A percentile compares a stretch with the other conserved stretches of the same genome.
These are phyloP conservation scores for Shiraia bambusicola DNA, from an alignment of 2,329 filamentous ascomycete genomes.

Conservation along the genomic window DNA sequence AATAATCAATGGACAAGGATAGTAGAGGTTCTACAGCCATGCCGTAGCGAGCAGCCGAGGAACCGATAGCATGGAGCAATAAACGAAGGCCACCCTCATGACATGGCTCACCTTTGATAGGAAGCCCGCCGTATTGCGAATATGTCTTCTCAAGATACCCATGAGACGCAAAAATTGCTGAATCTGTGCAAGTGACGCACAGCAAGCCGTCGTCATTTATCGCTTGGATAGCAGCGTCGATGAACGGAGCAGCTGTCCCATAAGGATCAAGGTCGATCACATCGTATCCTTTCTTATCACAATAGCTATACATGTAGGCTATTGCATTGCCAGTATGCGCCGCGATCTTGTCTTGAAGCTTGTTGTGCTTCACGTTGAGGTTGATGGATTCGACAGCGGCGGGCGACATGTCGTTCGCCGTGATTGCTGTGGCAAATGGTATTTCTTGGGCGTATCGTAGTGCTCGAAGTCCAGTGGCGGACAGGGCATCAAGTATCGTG, in stretches of 20 bases:
- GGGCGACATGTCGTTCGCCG: constrained; percentile 84
- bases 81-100: constrained; percentile 89
- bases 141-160: constrained; percentile 94
- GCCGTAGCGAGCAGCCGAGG: constrained; percentile 80
- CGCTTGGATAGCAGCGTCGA: constrained; percentile 86
- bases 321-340: constrained; percentile 81
- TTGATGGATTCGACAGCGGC: constrained; percentile 78
- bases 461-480: constrained; percentile 87
- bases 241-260: constrained; percentile 86
- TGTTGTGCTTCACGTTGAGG: constrained; percentile 82
- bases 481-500: constrained; percentile 88
- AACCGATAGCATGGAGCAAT: constrained; percentile 78
- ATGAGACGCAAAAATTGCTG: constrained; percentile 89
- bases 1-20: constrained; percentile 94
- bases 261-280: constrained; percentile 97
- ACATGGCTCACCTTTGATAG: constrained; percentile 78
- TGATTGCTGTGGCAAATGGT: constrained; percentile 77
- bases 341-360: constrained; percentile 67
- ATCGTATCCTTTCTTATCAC: constrained; percentile 68
- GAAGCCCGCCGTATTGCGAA: constrained; percentile 87
- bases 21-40: constrained; percentile 86
- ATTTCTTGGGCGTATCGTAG: constrained; percentile 90
- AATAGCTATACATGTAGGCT: constrained; percentile 81
- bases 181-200: constrained; percentile 95
- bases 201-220: constrained; percentile 86